A percentile compares a stretch with the other conserved stretches of the same genome.
Conservation (phyloP, 2,329 filamentous ascomycete species). For the Colletotrichum tamarilloi region DNA sequence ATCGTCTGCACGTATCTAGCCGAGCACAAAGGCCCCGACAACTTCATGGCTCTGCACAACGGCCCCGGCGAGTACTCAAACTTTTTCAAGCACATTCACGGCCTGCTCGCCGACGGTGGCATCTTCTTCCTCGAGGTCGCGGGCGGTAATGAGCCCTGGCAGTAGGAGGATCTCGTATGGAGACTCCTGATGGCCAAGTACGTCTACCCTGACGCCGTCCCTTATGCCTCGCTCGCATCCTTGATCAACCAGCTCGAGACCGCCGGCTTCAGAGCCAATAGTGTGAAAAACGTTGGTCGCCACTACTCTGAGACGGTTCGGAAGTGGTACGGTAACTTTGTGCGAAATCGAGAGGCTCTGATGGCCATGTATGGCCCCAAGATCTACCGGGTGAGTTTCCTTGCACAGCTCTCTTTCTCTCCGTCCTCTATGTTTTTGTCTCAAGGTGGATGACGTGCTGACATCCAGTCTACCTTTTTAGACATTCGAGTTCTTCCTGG, state of each 20-base stretch:
- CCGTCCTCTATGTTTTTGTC: neutral
- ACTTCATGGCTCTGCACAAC: neutral
- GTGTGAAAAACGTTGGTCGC: neutral
- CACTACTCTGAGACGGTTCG: neutral
- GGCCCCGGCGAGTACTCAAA: neutral
- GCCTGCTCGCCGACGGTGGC: neutral
- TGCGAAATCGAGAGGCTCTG: neutral
- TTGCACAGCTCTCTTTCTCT: neutral
- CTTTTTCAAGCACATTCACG: neutral
- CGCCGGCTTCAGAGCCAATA: neutral
- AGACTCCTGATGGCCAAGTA: neutral
- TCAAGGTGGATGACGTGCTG: neutral
- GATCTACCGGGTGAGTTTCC: neutral
- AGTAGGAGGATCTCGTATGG: neutral
- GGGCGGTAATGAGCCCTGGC: neutral
- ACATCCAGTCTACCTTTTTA: neutral
- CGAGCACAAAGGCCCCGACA: neutral
- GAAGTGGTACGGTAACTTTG: neutral
- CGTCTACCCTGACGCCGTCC: neutral
- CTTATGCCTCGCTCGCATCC: neutral
- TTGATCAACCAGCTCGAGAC: neutral
- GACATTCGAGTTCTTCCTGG: neutral
- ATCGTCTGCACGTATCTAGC: neutral
- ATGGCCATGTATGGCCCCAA: neutral
- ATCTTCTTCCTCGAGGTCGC: neutral